Evolutionary conservation across 2,329 filamentous ascomycete species (phyloP), one percentile per base, ranked within the genome.

Genomic region (Aspergillus sp.): DNA sequence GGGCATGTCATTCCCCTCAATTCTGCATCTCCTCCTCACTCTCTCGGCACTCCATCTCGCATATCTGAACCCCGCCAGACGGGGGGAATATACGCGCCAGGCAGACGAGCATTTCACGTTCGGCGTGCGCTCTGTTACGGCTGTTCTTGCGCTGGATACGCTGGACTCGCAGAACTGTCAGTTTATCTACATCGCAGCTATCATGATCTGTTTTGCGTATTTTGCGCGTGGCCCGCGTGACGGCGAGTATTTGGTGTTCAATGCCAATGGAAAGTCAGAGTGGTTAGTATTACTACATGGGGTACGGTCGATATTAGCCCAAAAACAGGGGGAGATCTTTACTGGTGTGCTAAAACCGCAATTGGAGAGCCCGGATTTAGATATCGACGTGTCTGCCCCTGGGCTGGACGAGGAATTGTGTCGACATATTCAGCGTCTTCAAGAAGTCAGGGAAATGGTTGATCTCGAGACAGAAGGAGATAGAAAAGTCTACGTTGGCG

Each of bases 41-140:
- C 55, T 74, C 2, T 67, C 71, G 1, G 66, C 71, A 0, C 60
- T 73, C 0, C 70, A 74, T 51, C 54, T 69, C 3, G 63, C 58
- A 2, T 48, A 66, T 34, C 17, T 67, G n/a, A 36, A 64, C 8
- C 71, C 66, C 2, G 51, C 54, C 2, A 20, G 48, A 4, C 60
- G 61, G 18, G 55, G 58, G 0, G 38, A 64, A 17, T 73, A 72
- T 26, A 30, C 68, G 7, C 47, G 50, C 8, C 64, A 69, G 56
- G 71, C 71, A 5, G 68, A 72, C 48, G 59, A 61, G 4, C 71
- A 74, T 55, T 74, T 74, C 38, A 73, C 67, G 0, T 73, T 73
- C 43, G 71, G 71, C 1, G 59, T 74, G 1, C 67, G 62, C 17
- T 72, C 69, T 2, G 71, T 74, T 0, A 72, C 69, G 0, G 48